These are phyloP conservation scores for Volvox carteri DNA, from an alignment of 163 green algal genomes.

Conservation along the genomic window DNA sequence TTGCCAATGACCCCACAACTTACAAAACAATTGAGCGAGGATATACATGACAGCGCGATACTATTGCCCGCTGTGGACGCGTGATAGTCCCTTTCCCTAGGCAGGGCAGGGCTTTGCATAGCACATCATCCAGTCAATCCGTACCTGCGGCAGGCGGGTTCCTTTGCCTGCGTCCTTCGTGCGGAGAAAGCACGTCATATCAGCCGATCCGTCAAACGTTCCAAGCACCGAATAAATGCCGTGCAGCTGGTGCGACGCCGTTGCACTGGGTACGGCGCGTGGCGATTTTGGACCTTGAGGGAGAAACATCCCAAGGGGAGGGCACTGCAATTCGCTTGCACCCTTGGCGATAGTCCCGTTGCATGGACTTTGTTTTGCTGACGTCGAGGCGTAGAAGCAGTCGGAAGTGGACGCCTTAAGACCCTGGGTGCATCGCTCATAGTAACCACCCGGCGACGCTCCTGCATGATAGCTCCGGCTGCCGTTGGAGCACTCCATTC, in stretches of 20 bases:
- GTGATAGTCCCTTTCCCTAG: too few species aligned
- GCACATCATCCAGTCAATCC: too few species aligned
- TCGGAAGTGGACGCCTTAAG: neutral
- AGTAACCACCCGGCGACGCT: neutral
- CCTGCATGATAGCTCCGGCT: neutral
- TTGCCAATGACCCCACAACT: neutral
- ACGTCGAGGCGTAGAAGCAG: neutral
- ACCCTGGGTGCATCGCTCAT: neutral
- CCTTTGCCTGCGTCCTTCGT: neutral
- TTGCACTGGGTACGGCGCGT: neutral
- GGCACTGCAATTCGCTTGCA: neutral
- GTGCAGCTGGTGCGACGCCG: neutral
- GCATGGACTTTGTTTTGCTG: neutral
- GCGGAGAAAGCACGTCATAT: constrained; percentile 31
- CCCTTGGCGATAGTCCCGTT: neutral
- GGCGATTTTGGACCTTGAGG: neutral
- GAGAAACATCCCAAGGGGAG: neutral
- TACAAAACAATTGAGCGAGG: too few species aligned
- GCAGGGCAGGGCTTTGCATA: too few species aligned
- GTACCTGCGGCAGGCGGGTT: neutral
- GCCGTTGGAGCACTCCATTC: constrained; percentile 9
- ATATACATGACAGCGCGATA: too few species aligned
- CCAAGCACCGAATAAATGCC: neutral
- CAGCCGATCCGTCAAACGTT: neutral
- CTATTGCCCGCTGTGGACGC: too few species aligned